These are phyloP conservation scores for Pestalotiopsis sp. DNA, from an alignment of 2,329 filamentous ascomycete species.

Conservation along the genomic window DNA sequence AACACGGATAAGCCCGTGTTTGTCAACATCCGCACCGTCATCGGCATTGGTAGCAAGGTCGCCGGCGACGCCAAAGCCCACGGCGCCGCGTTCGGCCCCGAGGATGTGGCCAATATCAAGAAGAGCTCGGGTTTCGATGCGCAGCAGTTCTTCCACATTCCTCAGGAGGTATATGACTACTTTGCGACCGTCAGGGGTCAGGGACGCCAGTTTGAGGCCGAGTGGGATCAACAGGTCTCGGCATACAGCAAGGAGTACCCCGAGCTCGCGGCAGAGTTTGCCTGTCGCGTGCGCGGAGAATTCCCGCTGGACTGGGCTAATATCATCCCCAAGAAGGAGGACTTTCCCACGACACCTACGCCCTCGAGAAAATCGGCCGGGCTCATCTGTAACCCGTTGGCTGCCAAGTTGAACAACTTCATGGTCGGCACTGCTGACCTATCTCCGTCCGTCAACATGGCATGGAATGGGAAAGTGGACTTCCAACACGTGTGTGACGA, in stretches of 20 bases:
- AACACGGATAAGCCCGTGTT: conserved; percentile 52
- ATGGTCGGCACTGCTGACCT: conserved; percentile 52
- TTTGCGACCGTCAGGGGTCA: conserved; percentile 49
- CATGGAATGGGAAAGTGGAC: conserved; percentile 51
- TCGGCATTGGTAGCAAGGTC: conserved; percentile 51
- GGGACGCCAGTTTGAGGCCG: conserved; percentile 46
- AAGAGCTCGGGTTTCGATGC: conserved; percentile 50
- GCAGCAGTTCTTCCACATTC: conserved; percentile 46
- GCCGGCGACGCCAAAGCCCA: conserved; percentile 56
- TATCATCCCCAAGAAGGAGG: conserved; percentile 44
- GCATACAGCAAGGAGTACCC: conserved; percentile 37
- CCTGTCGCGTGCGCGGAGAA: conserved; percentile 47
- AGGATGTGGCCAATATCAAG: conserved; percentile 59
- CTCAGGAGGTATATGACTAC: conserved; percentile 50
- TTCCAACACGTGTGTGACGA: conserved; percentile 47
- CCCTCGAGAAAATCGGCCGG: conserved; percentile 51
- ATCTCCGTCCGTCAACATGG: conserved; percentile 51
- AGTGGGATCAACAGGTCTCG: conserved; percentile 50
- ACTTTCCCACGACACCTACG: conserved; percentile 50
- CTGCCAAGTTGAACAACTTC: conserved; percentile 39
- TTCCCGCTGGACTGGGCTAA: conserved; percentile 59
- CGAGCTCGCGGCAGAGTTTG: conserved; percentile 42
- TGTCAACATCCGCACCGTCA: conserved; percentile 60
- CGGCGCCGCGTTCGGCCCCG: conserved; percentile 56
- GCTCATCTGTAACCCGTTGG: conserved; percentile 50